Evolutionary conservation across 148 eudicot genomes (phyloP).

Genomic region (Pouteria glomerata): DNA sequence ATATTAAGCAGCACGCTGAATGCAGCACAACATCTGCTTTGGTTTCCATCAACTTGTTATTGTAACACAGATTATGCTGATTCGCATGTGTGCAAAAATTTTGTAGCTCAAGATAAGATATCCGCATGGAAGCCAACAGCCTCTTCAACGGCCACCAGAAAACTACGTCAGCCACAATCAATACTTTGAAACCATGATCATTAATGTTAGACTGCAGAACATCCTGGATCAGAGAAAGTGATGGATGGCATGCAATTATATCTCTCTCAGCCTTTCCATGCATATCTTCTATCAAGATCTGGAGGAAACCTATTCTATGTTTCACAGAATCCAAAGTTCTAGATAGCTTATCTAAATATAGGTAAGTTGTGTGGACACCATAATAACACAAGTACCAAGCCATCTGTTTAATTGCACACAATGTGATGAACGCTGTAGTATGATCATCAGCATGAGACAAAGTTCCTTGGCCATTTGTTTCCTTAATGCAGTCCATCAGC

Average conservation of each 20-base stretch:
- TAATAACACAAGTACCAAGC: constrained; percentile 58
- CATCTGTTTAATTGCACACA: constrained; percentile 64
- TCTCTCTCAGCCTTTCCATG: constrained; percentile 36
- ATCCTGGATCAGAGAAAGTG: constrained; percentile 40
- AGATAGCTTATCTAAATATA: constrained; percentile 31
- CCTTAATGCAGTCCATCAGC: constrained; percentile 34
- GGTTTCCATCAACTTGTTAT: constrained; percentile 16
- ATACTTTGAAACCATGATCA: constrained; percentile 25
- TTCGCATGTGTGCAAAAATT: constrained; percentile 13
- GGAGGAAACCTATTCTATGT: constrained; percentile 35
- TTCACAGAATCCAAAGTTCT: constrained; percentile 28
- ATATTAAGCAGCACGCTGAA: constrained; percentile 40
- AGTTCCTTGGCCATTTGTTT: constrained; percentile 14
- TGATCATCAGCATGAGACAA: constrained; percentile 23
- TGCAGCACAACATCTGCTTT: constrained; percentile 16
- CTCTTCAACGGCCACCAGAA: constrained; percentile 52
- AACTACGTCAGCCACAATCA: constrained; percentile 54
- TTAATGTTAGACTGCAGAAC: constrained; percentile 33
- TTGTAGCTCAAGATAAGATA: constrained; percentile 28
- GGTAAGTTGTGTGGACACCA: constrained; percentile 48
- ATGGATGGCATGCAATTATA: constrained; percentile 45
- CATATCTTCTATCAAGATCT: constrained; percentile 39
- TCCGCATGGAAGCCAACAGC: constrained; percentile 41
- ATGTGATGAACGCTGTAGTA: constrained; percentile 20
- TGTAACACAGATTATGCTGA: constrained; percentile 7